A percentile compares a stretch with the other conserved stretches of the same genome.
These are phyloP conservation scores for Chytriomyces confervae DNA, from an alignment of 192 early-diverging fungal genomes.

Conservation along the genomic window DNA sequence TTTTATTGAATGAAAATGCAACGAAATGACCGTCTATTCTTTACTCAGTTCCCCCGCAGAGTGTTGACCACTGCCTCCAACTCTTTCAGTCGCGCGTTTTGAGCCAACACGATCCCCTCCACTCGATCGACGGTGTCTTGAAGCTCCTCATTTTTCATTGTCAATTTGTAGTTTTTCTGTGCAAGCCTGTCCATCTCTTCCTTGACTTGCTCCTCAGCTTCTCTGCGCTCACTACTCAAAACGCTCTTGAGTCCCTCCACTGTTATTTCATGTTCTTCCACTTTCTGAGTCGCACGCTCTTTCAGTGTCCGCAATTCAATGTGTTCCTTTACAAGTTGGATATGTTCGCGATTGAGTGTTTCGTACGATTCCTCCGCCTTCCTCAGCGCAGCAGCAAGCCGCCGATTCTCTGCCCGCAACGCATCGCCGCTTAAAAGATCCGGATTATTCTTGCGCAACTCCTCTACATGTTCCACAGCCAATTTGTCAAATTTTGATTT, in stretches of 20 bases:
- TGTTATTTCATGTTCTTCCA: slow-evolving; percentile 56
- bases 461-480: slow-evolving; percentile 72
- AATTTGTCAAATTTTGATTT: slow-evolving; percentile 72
- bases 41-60: slow-evolving; percentile 2
- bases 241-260: slow-evolving; percentile 67
- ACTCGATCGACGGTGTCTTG: slow-evolving; percentile 45
- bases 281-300: slow-evolving; percentile 53
- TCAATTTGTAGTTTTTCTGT: slow-evolving; percentile 83
- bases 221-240: slow-evolving; percentile 57
- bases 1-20: too few relatives aligned
- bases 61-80: slow-evolving; percentile 22
- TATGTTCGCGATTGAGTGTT: slow-evolving; percentile 75
- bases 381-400: slow-evolving; percentile 64
- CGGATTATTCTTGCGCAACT: slow-evolving; percentile 68
- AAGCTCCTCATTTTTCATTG: slow-evolving; percentile 53
- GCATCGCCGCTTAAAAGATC: slow-evolving; percentile 71
- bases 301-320: slow-evolving; percentile 44
- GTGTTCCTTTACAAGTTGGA: slow-evolving; percentile 69
- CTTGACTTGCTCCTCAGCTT: slow-evolving; percentile 69
- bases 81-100: slow-evolving; percentile 10
- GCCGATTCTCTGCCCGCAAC: slow-evolving; percentile 70
- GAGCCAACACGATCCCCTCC: slow-evolving; percentile 17
- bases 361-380: slow-evolving; percentile 68
- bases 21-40: too few relatives aligned
- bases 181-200: slow-evolving; percentile 81